Evolutionary conservation across 2,329 filamentous ascomycete genomes (phyloP), one percentile per base, ranked within the genome.

Genomic region (Cyphellophora attinorum): DNA sequence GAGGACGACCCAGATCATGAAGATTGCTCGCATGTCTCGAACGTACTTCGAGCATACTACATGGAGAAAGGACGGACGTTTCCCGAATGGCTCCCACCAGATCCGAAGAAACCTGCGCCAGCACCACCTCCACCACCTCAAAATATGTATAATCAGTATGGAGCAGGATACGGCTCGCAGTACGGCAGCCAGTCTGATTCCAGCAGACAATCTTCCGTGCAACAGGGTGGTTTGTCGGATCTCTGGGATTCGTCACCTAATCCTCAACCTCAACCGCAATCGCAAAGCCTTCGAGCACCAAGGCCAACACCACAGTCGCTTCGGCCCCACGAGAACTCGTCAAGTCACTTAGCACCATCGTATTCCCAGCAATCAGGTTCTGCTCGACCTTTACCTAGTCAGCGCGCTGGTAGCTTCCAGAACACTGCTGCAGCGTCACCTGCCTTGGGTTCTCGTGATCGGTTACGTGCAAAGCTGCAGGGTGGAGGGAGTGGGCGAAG

Each of bases 1-100:
- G 78, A 82, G 54, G 80, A 76, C 43, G 74, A 45, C 27, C 59
- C 62, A 2, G 62, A 65, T 27, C 57, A 63, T 41, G 64, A 93
- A 61, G 88, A 96, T 64, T 85, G 93, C 64, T 93, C 86, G 3
- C 86, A 96, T 65, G 82, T 96, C 52, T 93, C 85, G 61, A 84
- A 91, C 51, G 86, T 93, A 21, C 76, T 98, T 16, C 82, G 91
- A 51, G 81, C 78, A 50, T 94, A 96, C 70, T 96, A 98, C 68
- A 75, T 69, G 33, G 88, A 96, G 58, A 91, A 93, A 54, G 83
- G 81, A 48, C 78, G 79, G 14, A 70, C 77, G 2, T 82, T 88
- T 44, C 91, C 91, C 1, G 62, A 68, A 48, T 96, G 91, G 89
- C 78, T 96, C 5, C 85, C 88, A 5, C 79, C 84, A 5, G 85